These are phyloP conservation scores for Calocybe cyanea DNA, from an alignment of 768 basidiomycete genomes.

Conservation along the genomic window DNA sequence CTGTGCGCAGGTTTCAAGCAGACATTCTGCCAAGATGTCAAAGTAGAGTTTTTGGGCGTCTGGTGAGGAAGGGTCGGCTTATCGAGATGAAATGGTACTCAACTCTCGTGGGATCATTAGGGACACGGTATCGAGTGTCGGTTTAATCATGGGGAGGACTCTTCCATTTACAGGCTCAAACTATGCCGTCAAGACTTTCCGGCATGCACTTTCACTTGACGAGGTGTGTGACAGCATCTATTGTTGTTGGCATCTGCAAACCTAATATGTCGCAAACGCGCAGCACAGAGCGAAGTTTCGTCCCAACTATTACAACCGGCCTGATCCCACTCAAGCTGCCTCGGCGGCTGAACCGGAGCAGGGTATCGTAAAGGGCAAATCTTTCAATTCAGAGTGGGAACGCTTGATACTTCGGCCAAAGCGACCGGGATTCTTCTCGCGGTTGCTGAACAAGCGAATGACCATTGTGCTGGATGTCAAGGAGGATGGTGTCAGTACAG, in stretches of 20 bases:
- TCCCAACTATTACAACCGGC: conserved; percentile 59
- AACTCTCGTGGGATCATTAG: too few species aligned
- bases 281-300: conserved; percentile 66
- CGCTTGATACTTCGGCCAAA: conserved; percentile 5
- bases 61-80: too few species aligned
- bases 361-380: conserved; percentile 9
- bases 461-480: conserved; percentile 1
- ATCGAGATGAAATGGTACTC: too few species aligned
- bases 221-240: conserved; percentile 45
- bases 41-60: conserved; percentile 76
- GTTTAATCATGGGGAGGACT: conserved; percentile 51
- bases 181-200: conserved; percentile 60
- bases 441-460: conserved; percentile 6
- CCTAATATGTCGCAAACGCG: background rate
- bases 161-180: conserved; percentile 70
- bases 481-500: conserved; percentile 21
- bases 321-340: conserved; percentile 23
- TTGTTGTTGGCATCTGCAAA: background rate
- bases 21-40: conserved; percentile 64
- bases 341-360: conserved; percentile 25
- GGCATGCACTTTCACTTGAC: conserved; percentile 76
- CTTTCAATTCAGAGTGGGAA: background rate
- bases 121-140: conserved; percentile 82
- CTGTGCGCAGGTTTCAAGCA: conserved; percentile 67
- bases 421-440: conserved; percentile 1